Percentiles rank a stretch among this genome's conserved stretches.
phyloP scores from a whole-genome alignment of 176 grass and related monocot species.

The Phragmites australis region DNA sequence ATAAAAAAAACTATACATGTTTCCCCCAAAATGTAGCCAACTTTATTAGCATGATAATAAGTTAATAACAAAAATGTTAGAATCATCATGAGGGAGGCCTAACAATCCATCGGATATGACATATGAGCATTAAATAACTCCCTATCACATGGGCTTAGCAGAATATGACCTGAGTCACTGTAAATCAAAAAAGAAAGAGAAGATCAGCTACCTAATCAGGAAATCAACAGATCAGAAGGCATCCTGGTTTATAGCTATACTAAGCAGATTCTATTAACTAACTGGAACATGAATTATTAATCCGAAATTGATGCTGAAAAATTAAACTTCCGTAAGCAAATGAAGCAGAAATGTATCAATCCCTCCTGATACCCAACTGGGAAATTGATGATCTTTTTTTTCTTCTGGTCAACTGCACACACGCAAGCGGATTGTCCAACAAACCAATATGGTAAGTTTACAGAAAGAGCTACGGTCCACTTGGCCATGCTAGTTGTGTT shows the following conservation, averaged over 20 bases:
- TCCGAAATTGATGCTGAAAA: not conserved
- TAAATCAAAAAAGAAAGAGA: constrained; percentile 1
- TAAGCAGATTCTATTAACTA: not conserved
- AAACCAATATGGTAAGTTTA: too few species aligned
- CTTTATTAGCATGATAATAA: not conserved
- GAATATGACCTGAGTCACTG: not conserved
- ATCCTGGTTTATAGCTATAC: not conserved
- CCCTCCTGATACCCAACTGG: not conserved
- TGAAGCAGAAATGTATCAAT: not conserved
- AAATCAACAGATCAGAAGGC: not conserved
- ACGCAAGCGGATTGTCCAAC: too few species aligned
- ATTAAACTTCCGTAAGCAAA: not conserved
- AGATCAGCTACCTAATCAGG: not conserved
- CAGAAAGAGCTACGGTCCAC: too few species aligned
- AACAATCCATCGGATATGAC: not conserved
- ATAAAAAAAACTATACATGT: not conserved
- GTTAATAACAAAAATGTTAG: not conserved
- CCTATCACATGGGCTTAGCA: not conserved
- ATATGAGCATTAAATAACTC: not conserved
- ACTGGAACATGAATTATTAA: not conserved
- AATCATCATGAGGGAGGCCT: not conserved
- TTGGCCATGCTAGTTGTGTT: too few species aligned
- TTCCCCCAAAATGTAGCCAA: not conserved
- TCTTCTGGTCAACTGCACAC: too few species aligned
- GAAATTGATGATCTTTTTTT: too few species aligned